phyloP scores from a whole-genome alignment of 495 filamentous ascomycete species.

The Amniculicola lignicola region DNA sequence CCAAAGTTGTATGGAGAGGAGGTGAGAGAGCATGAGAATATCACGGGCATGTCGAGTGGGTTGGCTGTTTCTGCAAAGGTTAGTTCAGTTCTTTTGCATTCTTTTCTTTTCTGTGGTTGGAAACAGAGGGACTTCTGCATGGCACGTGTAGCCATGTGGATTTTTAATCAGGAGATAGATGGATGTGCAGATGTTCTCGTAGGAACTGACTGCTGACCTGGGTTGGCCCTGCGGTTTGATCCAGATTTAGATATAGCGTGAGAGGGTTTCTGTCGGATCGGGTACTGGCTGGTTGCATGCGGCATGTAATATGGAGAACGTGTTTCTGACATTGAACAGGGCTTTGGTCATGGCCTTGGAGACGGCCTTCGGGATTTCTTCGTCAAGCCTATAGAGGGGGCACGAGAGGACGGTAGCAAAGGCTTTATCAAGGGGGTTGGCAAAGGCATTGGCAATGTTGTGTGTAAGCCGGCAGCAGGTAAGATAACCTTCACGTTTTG shows the following conservation, averaged over 20 bases:
- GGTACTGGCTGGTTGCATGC: too few species aligned
- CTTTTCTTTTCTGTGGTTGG: too few species aligned
- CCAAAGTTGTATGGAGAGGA: constrained; percentile 75
- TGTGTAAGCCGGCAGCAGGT: constrained; percentile 34
- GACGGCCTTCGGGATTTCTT: constrained; percentile 39
- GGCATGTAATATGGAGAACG: background rate
- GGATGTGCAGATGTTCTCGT: too few species aligned
- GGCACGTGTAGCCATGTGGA: too few species aligned
- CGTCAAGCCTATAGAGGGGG: constrained; percentile 38
- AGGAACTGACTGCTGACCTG: too few species aligned
- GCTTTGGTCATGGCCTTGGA: constrained; percentile 26
- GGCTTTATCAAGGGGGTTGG: constrained; percentile 42
- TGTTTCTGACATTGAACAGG: background rate
- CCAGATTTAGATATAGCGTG: background rate
- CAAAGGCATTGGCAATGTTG: constrained; percentile 37
- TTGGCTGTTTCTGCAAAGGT: constrained; percentile 46
- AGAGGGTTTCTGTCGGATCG: background rate
- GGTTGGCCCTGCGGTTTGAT: too few species aligned
- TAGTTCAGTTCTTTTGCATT: too few species aligned
- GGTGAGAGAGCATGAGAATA: constrained; percentile 62
- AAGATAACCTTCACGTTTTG: background rate
- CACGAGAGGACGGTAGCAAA: constrained; percentile 35
- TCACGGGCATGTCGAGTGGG: constrained; percentile 65
- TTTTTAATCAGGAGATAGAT: too few species aligned
- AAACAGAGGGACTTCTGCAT: too few species aligned